Evolutionary conservation across 2,329 filamentous ascomycete species (phyloP), one percentile per base, ranked within the genome.

Genomic region (Cercospora citrullina): DNA sequence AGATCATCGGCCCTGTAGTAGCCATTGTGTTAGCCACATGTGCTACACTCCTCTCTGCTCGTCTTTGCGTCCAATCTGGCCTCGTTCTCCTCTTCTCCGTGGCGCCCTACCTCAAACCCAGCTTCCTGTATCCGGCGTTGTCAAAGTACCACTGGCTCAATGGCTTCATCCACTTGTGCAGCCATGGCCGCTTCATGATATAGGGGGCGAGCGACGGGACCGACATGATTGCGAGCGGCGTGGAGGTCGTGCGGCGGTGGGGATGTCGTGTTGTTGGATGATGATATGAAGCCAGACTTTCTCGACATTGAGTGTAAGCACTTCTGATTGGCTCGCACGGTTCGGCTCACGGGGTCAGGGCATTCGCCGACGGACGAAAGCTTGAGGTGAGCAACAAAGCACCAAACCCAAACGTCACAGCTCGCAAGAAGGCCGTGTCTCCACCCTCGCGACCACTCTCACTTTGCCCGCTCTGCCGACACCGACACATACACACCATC

Each of bases 121-220:
- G 86, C 87, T 94, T 89, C 83, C 93, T 91, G 87, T 97, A 97
- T 80, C 94, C 94, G 76, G 94, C 87, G 77, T 93, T 91, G 80
- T 94, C 90, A 83, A 84, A 84, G 85, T 98, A 98, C 93, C 93
- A 97, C 78, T 89, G 87, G 82, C 94, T 88, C 73, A 97, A 80
- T 74, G 95, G 95, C 85, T 85, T 88, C 81, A 98, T 84, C 84
- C 91, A 86, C 76, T 86, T 89, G 82, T 85, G 84, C 79, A 98
- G 88, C 92, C 92, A 97, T 75, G 94, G 94, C 78, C 93, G 90
- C 86, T 91, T 91, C 80, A 89, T 79, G 79, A 97, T 87, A 79
- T 89, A 94, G 76, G 88, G 91, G 77, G 91, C 87, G 82, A 93
- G 86, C 78, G 85, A 90, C 72, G 88, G 88, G 78, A 88, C 87